Conservation (phyloP, 2,329 filamentous ascomycete genomes). For the Claviceps humidiphila region DNA sequence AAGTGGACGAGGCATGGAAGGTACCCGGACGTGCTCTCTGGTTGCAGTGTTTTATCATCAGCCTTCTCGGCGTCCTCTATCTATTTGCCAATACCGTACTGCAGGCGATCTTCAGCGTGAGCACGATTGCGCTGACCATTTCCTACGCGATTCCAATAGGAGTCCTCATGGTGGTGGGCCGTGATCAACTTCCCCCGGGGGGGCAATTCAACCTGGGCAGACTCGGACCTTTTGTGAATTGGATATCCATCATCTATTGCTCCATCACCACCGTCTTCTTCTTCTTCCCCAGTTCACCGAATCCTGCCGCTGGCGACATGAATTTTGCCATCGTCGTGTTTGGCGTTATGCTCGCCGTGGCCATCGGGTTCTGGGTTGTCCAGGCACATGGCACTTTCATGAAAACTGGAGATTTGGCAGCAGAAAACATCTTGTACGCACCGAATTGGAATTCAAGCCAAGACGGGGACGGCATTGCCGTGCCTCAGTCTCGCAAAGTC, state of each 20-base stretch:
- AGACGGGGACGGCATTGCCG: not conserved
- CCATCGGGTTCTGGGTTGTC: slow-evolving; percentile 36
- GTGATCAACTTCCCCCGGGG: slow-evolving; percentile 35
- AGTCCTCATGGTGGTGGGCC: slow-evolving; percentile 33
- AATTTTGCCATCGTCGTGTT: slow-evolving; percentile 46
- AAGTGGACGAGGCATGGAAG: slow-evolving; percentile 32
- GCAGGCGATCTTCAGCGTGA: slow-evolving; percentile 39
- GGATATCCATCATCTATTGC: slow-evolving; percentile 38
- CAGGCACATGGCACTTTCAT: slow-evolving; percentile 25
- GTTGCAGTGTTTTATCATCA: slow-evolving; percentile 31
- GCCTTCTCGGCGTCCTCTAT: slow-evolving; percentile 39
- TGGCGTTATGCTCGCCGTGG: slow-evolving; percentile 38
- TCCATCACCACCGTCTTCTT: slow-evolving; percentile 39
- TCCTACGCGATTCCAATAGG: slow-evolving; percentile 36
- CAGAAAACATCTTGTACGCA: slow-evolving; percentile 9
- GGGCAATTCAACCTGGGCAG: slow-evolving; percentile 30
- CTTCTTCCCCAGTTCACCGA: slow-evolving; percentile 35
- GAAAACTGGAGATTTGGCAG: slow-evolving; percentile 9
- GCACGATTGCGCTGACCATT: slow-evolving; percentile 42
- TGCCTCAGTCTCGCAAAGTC: not conserved
- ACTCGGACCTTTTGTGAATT: slow-evolving; percentile 30
- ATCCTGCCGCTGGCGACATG: slow-evolving; percentile 35
- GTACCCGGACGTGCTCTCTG: slow-evolving; percentile 39
- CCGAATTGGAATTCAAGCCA: not conserved
- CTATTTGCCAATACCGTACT: slow-evolving; percentile 40